phyloP scores from a whole-genome alignment of 495 filamentous ascomycete genomes.

The Lepraria neglecta region DNA sequence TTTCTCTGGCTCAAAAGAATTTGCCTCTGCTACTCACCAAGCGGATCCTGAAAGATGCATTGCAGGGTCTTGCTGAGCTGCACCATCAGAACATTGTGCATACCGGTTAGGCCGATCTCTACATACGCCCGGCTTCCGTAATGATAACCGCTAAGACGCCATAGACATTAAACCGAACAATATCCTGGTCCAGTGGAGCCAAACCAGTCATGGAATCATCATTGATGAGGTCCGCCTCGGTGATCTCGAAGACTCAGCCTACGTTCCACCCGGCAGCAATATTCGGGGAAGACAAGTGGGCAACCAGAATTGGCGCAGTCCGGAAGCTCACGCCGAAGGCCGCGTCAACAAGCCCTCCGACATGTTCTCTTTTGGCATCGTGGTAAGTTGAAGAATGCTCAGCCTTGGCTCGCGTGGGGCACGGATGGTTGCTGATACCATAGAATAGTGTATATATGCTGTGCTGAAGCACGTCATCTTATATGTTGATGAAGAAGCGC shows the following conservation, averaged over 20 bases:
- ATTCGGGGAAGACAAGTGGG: slow-evolving; percentile 36
- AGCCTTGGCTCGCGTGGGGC: no score
- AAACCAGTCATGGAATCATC: background rate
- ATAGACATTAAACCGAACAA: slow-evolving; percentile 2
- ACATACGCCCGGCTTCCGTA: slow-evolving; percentile 28
- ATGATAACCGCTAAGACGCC: background rate
- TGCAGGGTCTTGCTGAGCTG: slow-evolving; percentile 40
- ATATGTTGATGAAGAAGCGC: background rate
- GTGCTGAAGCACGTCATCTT: slow-evolving; percentile 21
- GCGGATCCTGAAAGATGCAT: slow-evolving; percentile 40
- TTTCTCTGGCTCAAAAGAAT: slow-evolving; percentile 34
- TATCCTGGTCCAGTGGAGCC: background rate
- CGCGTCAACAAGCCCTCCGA: slow-evolving; percentile 37
- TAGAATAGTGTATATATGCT: slow-evolving; percentile 32
- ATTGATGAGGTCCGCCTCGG: background rate
- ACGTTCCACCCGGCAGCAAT: slow-evolving; percentile 32
- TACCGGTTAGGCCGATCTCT: slow-evolving; percentile 31
- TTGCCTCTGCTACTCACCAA: slow-evolving; percentile 32
- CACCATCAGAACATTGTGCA: slow-evolving; percentile 46
- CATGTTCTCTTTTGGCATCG: slow-evolving; percentile 42
- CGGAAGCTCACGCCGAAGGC: slow-evolving; percentile 36
- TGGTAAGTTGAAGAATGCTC: slow-evolving; percentile 33
- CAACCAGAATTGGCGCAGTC: slow-evolving; percentile 41
- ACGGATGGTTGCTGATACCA: background rate
- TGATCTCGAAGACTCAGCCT: slow-evolving; percentile 37